A percentile compares a stretch with the other conserved stretches of the same genome.
Conservation (phyloP, 2,329 filamentous ascomycete species). For the Epichloe baconii region DNA sequence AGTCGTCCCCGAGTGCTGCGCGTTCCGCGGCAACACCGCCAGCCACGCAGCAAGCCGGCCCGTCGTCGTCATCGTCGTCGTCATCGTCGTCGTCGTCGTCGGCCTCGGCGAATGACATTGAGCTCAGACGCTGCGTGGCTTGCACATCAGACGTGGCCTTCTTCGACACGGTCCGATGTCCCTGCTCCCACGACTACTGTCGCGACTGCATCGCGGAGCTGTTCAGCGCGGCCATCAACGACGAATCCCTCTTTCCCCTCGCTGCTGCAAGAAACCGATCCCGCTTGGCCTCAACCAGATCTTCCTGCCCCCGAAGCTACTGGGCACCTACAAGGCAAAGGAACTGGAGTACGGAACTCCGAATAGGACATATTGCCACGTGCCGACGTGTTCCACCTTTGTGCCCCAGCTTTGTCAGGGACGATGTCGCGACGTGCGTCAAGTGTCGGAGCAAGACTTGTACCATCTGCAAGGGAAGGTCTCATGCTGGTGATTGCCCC, state of each 20-base stretch:
- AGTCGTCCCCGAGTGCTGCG: too few relatives aligned
- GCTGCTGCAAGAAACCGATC: constrained; percentile 35
- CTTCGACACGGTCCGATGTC: not conserved
- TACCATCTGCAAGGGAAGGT: constrained; percentile 31
- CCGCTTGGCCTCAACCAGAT: constrained; percentile 18
- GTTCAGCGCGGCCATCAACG: constrained; percentile 28
- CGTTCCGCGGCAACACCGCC: not conserved
- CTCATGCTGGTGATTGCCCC: constrained; percentile 35
- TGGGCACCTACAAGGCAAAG: constrained; percentile 28
- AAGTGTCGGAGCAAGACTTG: constrained; percentile 34
- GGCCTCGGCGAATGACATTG: too few relatives aligned
- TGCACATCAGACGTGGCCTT: not conserved
- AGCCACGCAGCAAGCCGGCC: not conserved
- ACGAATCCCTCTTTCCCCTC: constrained; percentile 43
- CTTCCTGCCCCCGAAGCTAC: constrained; percentile 24
- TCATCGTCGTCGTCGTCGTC: not conserved
- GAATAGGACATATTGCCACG: constrained; percentile 38
- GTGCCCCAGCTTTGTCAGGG: constrained; percentile 22
- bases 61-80: not conserved
- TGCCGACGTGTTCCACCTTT: constrained; percentile 30
- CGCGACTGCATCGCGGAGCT: constrained; percentile 30
- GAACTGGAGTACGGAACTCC: constrained; percentile 33
- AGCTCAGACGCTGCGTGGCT: not conserved
- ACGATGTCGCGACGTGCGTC: constrained; percentile 26
- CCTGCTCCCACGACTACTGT: constrained; percentile 36